These are phyloP conservation scores for Saturnispora saitoi DNA, from an alignment of 805 yeast species.

Conservation along the genomic window DNA sequence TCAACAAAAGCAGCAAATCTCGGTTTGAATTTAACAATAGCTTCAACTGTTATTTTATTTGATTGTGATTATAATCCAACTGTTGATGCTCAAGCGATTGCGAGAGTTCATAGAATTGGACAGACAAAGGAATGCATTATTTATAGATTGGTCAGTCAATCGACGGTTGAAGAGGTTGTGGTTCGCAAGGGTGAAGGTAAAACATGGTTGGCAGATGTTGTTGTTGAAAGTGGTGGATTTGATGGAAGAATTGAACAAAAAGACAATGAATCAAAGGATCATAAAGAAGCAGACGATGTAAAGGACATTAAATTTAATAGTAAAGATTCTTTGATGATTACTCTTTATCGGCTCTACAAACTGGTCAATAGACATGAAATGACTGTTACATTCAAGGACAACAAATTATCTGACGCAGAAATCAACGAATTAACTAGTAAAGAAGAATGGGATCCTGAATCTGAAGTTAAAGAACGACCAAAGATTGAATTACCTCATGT, in stretches of 20 bases:
- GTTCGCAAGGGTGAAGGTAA: slow-evolving; percentile 74
- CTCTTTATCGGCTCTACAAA: slow-evolving; percentile 8
- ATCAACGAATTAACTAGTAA: slow-evolving; percentile 32
- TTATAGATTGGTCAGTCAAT: slow-evolving; percentile 65
- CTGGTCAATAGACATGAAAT: slow-evolving; percentile 18
- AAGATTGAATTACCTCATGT: slow-evolving; percentile 5
- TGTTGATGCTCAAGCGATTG: slow-evolving; percentile 94
- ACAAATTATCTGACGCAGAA: slow-evolving; percentile 33
- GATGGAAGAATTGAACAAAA: slow-evolving; percentile 23
- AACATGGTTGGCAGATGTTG: slow-evolving; percentile 66
- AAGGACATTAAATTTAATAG: background rate
- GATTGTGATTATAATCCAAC: slow-evolving; percentile 98
- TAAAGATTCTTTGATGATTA: slow-evolving; percentile 5
- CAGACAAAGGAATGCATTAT: slow-evolving; percentile 78
- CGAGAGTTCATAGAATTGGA: slow-evolving; percentile 89
- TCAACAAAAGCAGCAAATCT: slow-evolving; percentile 94
- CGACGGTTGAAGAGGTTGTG: slow-evolving; percentile 78
- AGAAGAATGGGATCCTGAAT: slow-evolving; percentile 2
- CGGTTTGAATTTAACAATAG: slow-evolving; percentile 77
- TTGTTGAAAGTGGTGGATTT: slow-evolving; percentile 58
- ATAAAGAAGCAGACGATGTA: background rate
- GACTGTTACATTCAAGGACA: slow-evolving; percentile 17
- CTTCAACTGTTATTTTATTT: slow-evolving; percentile 83
- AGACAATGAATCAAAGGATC: slow-evolving; percentile 5
- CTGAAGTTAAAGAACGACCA: background rate